Evolutionary conservation across 257 asterid genomes (phyloP).

Genomic region (Nicotiana undulata): DNA sequence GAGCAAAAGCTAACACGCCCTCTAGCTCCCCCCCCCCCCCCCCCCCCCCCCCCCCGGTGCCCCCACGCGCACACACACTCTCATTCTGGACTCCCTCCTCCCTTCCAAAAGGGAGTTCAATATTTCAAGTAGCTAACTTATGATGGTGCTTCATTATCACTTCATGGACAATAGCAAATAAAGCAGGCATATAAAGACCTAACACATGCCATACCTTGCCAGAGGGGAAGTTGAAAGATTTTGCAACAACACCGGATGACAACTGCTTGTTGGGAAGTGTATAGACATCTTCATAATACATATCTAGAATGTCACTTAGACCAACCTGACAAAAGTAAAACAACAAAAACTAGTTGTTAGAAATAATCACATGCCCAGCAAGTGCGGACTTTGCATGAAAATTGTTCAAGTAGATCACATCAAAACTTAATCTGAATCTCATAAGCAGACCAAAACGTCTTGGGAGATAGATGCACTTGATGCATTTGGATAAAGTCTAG

Average conservation of each 20-base stretch:
- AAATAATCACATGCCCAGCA: not conserved
- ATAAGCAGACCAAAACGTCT: not conserved
- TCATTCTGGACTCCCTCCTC: no score
- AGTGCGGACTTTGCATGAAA: not conserved
- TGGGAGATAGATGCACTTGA: not conserved
- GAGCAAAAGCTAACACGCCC: no score
- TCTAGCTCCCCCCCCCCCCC: not conserved
- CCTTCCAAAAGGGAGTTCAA: not conserved
- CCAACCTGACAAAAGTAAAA: conserved; percentile 46
- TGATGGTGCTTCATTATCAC: not conserved
- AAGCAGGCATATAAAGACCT: not conserved
- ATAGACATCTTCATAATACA: conserved; percentile 82
- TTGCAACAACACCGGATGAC: conserved; percentile 44
- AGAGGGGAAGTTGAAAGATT: conserved; percentile 32
- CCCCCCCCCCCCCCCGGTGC: not conserved
- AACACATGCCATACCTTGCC: conserved; percentile 40
- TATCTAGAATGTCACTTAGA: conserved; percentile 67
- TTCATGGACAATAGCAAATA: not conserved
- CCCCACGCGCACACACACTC: not conserved
- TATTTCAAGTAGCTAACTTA: not conserved
- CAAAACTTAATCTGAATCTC: not conserved
- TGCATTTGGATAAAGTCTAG: not conserved
- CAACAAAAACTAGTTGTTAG: not conserved
- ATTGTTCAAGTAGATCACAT: not conserved
- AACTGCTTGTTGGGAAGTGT: conserved; percentile 65